Evolutionary conservation across 83 land plant species (phyloP), one percentile per base, ranked within the genome.

Genomic region (Diphasiastrum complanatum): DNA sequence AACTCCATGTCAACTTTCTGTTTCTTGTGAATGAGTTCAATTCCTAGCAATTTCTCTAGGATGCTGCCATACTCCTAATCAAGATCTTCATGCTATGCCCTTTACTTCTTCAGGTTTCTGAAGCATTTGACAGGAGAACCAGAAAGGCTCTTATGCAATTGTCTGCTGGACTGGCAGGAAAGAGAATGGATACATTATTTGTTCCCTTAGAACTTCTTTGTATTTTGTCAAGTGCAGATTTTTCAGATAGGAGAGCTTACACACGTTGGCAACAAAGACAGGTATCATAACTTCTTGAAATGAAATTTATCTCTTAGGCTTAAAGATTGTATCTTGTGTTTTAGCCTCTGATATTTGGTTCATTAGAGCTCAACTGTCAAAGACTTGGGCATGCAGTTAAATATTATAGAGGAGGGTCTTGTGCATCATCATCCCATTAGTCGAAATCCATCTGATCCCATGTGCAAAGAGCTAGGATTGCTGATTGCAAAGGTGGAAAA

Each of bases 241-340:
- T 85, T 53, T 71, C 91, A 59, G 91, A 85, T 61, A 83, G 75
- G 65, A 85, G 80, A 61, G 61, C 84, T 59, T 83, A 75, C 66
- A 48, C 80, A n/a, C 61, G 75, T 23, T 86, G 91, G 91, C 91
- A 83, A 65, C 83, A 83, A 68, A 81, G 91, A 69, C 91, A 86
- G 84, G 91, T 83, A 48, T 20, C 50, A 10, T 22, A 23, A 14
- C 33, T 19, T 22, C 46, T 12, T 2, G 25, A 56, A 51, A 52
- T 25, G 16, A 25, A 29, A n/a, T n/a, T n/a, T n/a, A n/a, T n/a
- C n/a, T n/a, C n/a, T n/a, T n/a, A n/a, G n/a, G n/a, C n/a, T n/a
- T n/a, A n/a, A n/a, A n/a, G n/a, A n/a, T n/a, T n/a, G n/a, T n/a
- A n/a, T n/a, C n/a, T n/a, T n/a, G n/a, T n/a, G n/a, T n/a, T n/a